phyloP scores from a whole-genome alignment of 805 yeast genomes.

The Ogataea pini region DNA sequence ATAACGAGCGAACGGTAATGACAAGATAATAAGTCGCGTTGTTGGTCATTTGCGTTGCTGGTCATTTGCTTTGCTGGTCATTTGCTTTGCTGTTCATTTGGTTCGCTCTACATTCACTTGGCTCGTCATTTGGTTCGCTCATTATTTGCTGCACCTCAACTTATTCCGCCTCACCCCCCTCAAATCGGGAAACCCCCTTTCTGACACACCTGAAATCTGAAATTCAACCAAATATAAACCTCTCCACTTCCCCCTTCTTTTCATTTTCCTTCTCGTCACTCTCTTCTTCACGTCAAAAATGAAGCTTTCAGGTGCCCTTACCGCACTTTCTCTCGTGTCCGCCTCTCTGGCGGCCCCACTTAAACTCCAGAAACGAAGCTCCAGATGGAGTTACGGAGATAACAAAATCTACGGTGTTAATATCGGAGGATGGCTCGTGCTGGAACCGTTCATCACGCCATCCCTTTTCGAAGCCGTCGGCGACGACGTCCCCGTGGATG shows the following conservation, averaged over 20 bases:
- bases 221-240: neutral
- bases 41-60: too few species aligned
- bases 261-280: too few species aligned
- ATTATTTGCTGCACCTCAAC: neutral
- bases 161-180: constrained; percentile 3
- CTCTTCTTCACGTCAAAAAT: constrained; percentile 11
- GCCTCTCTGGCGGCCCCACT: constrained; percentile 26
- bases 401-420: constrained; percentile 61
- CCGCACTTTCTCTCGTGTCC: constrained; percentile 8
- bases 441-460: constrained; percentile 87
- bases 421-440: constrained; percentile 87
- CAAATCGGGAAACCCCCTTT: constrained; percentile 10
- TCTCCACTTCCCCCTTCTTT: neutral
- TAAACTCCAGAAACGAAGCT: constrained; percentile 30
- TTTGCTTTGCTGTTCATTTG: too few species aligned
- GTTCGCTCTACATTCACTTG: too few species aligned
- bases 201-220: constrained; percentile 6
- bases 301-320: constrained; percentile 13
- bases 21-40: too few species aligned
- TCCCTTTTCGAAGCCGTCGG: constrained; percentile 60
- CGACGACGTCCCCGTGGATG: constrained; percentile 69
- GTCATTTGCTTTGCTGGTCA: too few species aligned
- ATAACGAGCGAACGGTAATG: too few species aligned
- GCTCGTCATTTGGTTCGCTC: neutral
- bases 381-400: constrained; percentile 35